A percentile compares a stretch with the other conserved stretches of the same genome.
Evolutionary conservation across 192 early-diverging fungal species (phyloP).

Genomic region (Pilobolus umbonatus): DNA sequence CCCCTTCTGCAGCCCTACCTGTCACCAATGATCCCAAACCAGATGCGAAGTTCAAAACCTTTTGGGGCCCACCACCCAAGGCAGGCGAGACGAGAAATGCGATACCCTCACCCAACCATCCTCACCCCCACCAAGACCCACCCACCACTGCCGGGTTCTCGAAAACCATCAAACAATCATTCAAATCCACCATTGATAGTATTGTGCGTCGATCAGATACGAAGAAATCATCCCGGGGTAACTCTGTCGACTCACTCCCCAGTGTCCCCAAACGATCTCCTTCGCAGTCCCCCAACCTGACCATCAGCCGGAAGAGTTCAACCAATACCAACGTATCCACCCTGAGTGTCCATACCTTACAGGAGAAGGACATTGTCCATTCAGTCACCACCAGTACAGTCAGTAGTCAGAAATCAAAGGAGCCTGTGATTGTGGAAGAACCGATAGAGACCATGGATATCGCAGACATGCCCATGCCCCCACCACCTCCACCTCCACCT

Average conservation of each 20-base stretch:
- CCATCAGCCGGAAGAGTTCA: slow-evolving; percentile 8
- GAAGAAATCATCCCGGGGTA: background rate
- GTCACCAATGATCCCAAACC: background rate
- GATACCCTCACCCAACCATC: slow-evolving; percentile 21
- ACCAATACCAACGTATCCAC: slow-evolving; percentile 2
- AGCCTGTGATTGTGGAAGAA: background rate
- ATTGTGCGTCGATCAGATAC: slow-evolving; percentile 1
- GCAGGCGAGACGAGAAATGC: background rate
- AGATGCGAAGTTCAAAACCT: background rate
- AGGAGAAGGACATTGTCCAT: slow-evolving; percentile 2
- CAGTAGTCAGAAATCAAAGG: slow-evolving; percentile 1
- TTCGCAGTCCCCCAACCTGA: background rate
- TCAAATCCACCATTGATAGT: slow-evolving; percentile 5
- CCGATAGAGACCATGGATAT: background rate
- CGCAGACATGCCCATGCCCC: background rate
- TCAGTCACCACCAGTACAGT: slow-evolving; percentile 9
- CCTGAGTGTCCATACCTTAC: background rate
- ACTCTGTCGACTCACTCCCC: background rate
- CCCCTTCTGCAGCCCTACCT: background rate
- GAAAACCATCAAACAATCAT: slow-evolving; percentile 2
- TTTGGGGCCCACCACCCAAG: slow-evolving; percentile 14
- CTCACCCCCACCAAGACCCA: background rate
- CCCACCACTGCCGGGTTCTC: background rate
- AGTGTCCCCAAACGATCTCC: background rate
- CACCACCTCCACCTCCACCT: slow-evolving; percentile 39